Conservation (phyloP, 371 early-diverging fungal species). For the Nosema granulosis region DNA sequence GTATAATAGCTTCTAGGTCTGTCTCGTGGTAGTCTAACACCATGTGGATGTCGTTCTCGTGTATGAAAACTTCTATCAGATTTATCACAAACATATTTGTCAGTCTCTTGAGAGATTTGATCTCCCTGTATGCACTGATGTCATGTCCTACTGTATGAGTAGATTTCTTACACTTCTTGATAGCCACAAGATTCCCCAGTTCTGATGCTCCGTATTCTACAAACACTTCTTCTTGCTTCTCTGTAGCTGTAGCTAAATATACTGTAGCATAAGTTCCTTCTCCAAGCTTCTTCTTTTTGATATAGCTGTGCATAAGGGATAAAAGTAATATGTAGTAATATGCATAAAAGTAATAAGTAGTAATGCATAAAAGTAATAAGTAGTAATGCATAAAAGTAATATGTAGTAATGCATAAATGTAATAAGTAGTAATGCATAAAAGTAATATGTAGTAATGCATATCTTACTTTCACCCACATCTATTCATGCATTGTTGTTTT, state of each 20-base stretch:
- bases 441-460: too few relatives aligned
- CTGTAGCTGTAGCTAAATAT: conserved; percentile 70
- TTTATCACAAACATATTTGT: conserved; percentile 61
- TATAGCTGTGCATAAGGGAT: conserved; percentile 50
- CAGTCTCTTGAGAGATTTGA: conserved; percentile 82
- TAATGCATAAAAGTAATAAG: too few relatives aligned
- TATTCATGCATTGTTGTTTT: too few relatives aligned
- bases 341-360: too few relatives aligned
- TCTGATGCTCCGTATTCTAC: conserved; percentile 76
- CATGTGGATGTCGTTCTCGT: conserved; percentile 81
- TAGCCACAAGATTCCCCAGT: conserved; percentile 65
- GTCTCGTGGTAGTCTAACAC: conserved; percentile 88
- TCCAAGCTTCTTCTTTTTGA: conserved; percentile 67
- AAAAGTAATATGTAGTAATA: too few relatives aligned
- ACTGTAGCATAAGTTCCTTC: conserved; percentile 73
- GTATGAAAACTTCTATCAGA: conserved; percentile 85
- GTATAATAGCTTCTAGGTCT: conserved; percentile 91
- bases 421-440: too few relatives aligned
- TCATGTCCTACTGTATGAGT: conserved; percentile 71
- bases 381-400: too few relatives aligned
- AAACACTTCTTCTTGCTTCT: conserved; percentile 71
- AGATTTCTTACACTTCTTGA: conserved; percentile 66
- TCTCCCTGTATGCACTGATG: conserved; percentile 88
- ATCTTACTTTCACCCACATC: too few relatives aligned
- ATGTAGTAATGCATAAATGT: too few relatives aligned